These are phyloP conservation scores for Ceratobasidium sp. DNA, from an alignment of 1,284 basidiomycete species.

Conservation along the genomic window DNA sequence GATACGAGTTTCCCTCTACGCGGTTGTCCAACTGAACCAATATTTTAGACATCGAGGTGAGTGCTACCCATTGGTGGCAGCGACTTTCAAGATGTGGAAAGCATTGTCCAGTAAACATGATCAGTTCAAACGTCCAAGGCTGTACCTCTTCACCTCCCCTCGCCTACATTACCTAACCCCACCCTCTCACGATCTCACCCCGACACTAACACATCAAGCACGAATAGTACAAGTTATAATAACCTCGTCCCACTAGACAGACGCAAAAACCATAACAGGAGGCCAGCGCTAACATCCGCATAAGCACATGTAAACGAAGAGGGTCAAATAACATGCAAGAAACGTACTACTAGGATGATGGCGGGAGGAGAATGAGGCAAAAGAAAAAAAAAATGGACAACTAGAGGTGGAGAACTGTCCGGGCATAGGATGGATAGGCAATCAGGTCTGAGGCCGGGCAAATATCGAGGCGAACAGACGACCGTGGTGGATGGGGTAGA, in stretches of 20 bases:
- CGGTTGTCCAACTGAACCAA: too few species aligned
- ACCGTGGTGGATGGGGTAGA: neutral
- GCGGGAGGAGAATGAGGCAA: neutral
- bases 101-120: too few species aligned
- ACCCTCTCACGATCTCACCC: too few species aligned
- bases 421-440: neutral
- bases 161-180: too few species aligned
- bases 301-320: slow-evolving; percentile 26
- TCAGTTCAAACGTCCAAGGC: too few species aligned
- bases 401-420: neutral
- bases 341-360: slow-evolving; percentile 14
- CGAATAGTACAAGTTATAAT: slow-evolving; percentile 29
- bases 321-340: slow-evolving; percentile 25
- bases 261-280: neutral
- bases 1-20: too few species aligned
- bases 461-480: neutral
- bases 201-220: slow-evolving; percentile 6
- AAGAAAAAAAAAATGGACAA: neutral
- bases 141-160: too few species aligned
- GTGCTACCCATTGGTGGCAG: too few species aligned
- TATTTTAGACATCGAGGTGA: too few species aligned
- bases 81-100: too few species aligned
- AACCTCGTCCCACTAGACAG: slow-evolving; percentile 19
- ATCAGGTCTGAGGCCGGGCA: neutral
- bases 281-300: slow-evolving; percentile 30